Percentiles rank a stretch among this genome's conserved stretches.
phyloP scores from a whole-genome alignment of 1,284 basidiomycete genomes.

The Microbotryomycetes sp. region DNA sequence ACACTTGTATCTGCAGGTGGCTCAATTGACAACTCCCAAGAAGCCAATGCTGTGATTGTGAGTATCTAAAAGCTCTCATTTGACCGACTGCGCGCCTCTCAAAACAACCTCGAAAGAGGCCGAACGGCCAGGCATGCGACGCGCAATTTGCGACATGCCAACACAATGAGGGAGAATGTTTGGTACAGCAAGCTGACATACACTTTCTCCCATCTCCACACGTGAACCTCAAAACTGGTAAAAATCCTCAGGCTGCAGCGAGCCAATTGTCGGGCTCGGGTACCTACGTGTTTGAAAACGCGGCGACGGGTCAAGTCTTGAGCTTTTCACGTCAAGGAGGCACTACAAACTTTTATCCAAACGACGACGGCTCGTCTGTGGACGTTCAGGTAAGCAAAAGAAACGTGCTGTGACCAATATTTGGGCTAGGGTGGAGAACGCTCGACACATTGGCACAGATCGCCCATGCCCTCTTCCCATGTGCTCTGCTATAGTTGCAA shows the following conservation, averaged over 20 bases:
- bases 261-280: slow-evolving; percentile 11
- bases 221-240: too few relatives aligned
- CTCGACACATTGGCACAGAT: too few relatives aligned
- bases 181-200: too few relatives aligned
- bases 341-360: slow-evolving; percentile 24
- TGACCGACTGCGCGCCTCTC: too few relatives aligned
- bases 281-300: slow-evolving; percentile 26
- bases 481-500: too few relatives aligned
- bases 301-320: slow-evolving; percentile 18
- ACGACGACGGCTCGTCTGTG: neutral
- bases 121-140: too few relatives aligned
- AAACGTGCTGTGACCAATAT: too few relatives aligned
- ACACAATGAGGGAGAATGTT: neutral
- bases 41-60: neutral
- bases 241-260: too few relatives aligned
- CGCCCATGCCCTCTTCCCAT: too few relatives aligned
- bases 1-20: neutral
- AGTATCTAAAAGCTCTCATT: neutral
- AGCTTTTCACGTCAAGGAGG: slow-evolving; percentile 12
- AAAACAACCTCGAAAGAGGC: too few relatives aligned
- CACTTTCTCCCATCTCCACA: too few relatives aligned
- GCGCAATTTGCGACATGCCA: neutral
- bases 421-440: too few relatives aligned
- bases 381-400: slow-evolving; percentile 24
- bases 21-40: neutral